Evolutionary conservation across 2,329 filamentous ascomycete species (phyloP), one percentile per base, ranked within the genome.

Genomic region (Exophiala sp.): DNA sequence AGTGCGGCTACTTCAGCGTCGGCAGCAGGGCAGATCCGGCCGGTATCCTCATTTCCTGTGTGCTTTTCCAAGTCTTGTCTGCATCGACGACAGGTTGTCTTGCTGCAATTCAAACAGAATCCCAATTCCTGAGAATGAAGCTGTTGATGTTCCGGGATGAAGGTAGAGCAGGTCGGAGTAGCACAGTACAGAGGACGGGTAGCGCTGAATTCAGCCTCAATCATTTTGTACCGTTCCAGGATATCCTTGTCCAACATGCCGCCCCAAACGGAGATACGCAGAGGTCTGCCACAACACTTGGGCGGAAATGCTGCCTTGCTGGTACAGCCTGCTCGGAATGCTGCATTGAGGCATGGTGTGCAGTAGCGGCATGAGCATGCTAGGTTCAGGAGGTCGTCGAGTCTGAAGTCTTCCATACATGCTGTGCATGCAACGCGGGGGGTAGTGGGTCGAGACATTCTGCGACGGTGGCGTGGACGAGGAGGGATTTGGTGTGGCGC

Each of bases 151-250:
- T 50, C 48, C 7, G 53, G 42, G 16, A 58, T 46, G 42, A 52
- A 52, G 11, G 43, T 34, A 10, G 54, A 54, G 21, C 56, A 57
- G 16, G n/a, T 42, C 16, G 18, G 32, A 5, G 22, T n/a, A 3
- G 53, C 56, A 35, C 56, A 58, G 27, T 58, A 58, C 10, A 58
- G 19, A 3, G 56, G 49, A 2, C 40, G 49, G 27, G 37, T 39
- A 11, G 49, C 30, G 23, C 29, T 38, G 43, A 55, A 54, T 35
- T 56, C 52, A n/a, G 32, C 48, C 38, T 57, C 51, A 27, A 57
- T 48, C 29, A 19, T 14, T 40, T 56, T 51, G 44, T 55, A 53
- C 29, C 46, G 42, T 11, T 27, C 46, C n/a, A 42, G n/a, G 5
- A 48, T 41, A 10, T 43, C 48, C 18, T 16, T 8, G 1, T 45